phyloP scores from a whole-genome alignment of 1,284 basidiomycete species.

The Ustilago hordei region DNA sequence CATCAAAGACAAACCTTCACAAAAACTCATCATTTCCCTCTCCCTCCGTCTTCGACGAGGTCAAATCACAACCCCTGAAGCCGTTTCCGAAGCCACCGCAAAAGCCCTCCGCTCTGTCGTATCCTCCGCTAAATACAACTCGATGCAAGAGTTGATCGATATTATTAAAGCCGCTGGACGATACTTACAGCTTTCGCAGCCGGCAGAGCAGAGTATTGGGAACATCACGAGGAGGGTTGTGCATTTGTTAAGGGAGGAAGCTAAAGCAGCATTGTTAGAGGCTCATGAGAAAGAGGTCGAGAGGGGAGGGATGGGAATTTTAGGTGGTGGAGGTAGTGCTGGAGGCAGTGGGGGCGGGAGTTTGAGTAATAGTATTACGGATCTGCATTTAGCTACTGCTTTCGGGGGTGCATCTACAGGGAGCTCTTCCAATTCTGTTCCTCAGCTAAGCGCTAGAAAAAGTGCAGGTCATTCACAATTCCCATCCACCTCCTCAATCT shows the following conservation, averaged over 20 bases:
- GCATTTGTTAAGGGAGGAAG: conserved; percentile 91
- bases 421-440: conserved; percentile 27
- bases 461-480: conserved; percentile 22
- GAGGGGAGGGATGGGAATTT: neutral
- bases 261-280: conserved; percentile 51
- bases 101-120: conserved; percentile 88
- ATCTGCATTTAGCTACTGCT: conserved; percentile 36
- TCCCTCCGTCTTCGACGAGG: conserved; percentile 50
- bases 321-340: conserved; percentile 13
- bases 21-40: conserved; percentile 52
- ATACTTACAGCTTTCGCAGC: conserved; percentile 86
- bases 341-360: conserved; percentile 26
- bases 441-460: conserved; percentile 4
- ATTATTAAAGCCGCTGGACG: conserved; percentile 85
- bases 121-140: conserved; percentile 84
- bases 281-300: conserved; percentile 39
- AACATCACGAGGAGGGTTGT: conserved; percentile 92
- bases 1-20: conserved; percentile 52
- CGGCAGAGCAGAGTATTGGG: conserved; percentile 89
- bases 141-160: conserved; percentile 85
- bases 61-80: conserved; percentile 51
- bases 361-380: conserved; percentile 47
- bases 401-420: conserved; percentile 23
- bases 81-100: conserved; percentile 87
- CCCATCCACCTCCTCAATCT: conserved; percentile 23